These are phyloP conservation scores for Cichorium intybus DNA, from an alignment of 140 eudicot species.

Conservation along the genomic window DNA sequence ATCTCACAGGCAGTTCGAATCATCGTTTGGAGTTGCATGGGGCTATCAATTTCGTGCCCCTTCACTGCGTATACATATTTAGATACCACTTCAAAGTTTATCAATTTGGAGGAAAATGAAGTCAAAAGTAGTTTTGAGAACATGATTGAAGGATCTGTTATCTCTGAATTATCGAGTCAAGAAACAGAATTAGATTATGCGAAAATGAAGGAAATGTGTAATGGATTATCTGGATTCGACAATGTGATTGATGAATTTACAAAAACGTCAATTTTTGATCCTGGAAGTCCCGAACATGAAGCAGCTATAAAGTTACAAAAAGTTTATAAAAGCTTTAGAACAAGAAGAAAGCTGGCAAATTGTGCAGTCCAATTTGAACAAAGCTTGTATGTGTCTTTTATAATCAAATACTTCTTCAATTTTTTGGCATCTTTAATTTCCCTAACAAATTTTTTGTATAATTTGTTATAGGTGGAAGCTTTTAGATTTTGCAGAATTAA, in stretches of 20 bases:
- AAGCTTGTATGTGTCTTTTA: slow-evolving; percentile 54
- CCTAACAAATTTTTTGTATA: slow-evolving; percentile 7
- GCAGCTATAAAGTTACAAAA: slow-evolving; percentile 93
- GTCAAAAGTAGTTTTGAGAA: slow-evolving; percentile 36
- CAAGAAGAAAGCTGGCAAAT: slow-evolving; percentile 87
- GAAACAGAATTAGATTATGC: slow-evolving; percentile 23
- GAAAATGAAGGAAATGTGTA: slow-evolving; percentile 30
- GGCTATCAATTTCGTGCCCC: slow-evolving; percentile 76
- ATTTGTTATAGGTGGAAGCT: slow-evolving; percentile 77
- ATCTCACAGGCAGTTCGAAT: slow-evolving; percentile 17
- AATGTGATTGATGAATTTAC: slow-evolving; percentile 34
- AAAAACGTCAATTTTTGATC: slow-evolving; percentile 33
- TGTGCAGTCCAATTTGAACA: slow-evolving; percentile 92
- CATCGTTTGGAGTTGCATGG: slow-evolving; percentile 58
- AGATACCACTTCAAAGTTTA: slow-evolving; percentile 34
- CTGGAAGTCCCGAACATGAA: slow-evolving; percentile 64
- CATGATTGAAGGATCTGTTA: slow-evolving; percentile 31
- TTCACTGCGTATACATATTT: slow-evolving; percentile 43
- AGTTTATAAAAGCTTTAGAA: slow-evolving; percentile 92
- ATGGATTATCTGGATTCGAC: slow-evolving; percentile 27
- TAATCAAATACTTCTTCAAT: not conserved
- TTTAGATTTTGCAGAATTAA: slow-evolving; percentile 82
- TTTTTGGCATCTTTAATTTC: not conserved
- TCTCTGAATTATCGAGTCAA: slow-evolving; percentile 33
- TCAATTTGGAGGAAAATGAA: slow-evolving; percentile 31